phyloP scores from a whole-genome alignment of 805 yeast genomes.

The Spathaspora boniae region DNA sequence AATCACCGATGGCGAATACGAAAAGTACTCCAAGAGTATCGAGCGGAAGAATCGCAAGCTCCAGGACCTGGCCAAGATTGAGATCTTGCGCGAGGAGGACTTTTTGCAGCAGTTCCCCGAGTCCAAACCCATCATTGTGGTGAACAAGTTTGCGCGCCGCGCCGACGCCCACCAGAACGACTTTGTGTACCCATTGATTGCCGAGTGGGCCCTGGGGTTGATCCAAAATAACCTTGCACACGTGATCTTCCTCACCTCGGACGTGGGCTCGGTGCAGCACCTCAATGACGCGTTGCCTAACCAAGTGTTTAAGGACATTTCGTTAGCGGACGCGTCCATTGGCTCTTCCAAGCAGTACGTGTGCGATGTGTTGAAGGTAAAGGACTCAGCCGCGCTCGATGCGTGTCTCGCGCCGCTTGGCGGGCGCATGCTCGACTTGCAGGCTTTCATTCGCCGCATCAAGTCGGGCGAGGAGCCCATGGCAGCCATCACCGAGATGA shows the following conservation, averaged over 20 bases:
- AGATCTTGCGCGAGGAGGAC: constrained; percentile 67
- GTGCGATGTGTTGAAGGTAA: constrained; percentile 43
- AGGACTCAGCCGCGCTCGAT: constrained; percentile 42
- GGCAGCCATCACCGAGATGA: constrained; percentile 76
- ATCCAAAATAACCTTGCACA: constrained; percentile 81
- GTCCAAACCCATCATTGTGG: constrained; percentile 78
- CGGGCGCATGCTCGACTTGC: constrained; percentile 92
- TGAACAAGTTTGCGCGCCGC: constrained; percentile 65
- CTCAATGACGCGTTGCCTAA: constrained; percentile 76
- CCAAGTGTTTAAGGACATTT: constrained; percentile 74
- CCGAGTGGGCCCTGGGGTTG: constrained; percentile 86
- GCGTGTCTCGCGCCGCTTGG: constrained; percentile 73
- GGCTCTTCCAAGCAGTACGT: constrained; percentile 71
- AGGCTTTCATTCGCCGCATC: constrained; percentile 83
- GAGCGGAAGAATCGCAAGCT: constrained; percentile 16
- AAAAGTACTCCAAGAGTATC: constrained; percentile 23
- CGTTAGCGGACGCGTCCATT: constrained; percentile 77
- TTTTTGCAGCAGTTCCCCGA: constrained; percentile 83
- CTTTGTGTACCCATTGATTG: constrained; percentile 66
- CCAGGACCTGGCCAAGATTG: constrained; percentile 18
- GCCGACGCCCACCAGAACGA: constrained; percentile 48
- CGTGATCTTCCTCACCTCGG: constrained; percentile 84
- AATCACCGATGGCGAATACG: constrained; percentile 40
- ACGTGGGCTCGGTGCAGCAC: constrained; percentile 68
- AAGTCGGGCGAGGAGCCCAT: constrained; percentile 81